A percentile compares a stretch with the other conserved stretches of the same genome.
phyloP scores from a whole-genome alignment of 2,329 filamentous ascomycete genomes.

The Cadophora malorum region DNA sequence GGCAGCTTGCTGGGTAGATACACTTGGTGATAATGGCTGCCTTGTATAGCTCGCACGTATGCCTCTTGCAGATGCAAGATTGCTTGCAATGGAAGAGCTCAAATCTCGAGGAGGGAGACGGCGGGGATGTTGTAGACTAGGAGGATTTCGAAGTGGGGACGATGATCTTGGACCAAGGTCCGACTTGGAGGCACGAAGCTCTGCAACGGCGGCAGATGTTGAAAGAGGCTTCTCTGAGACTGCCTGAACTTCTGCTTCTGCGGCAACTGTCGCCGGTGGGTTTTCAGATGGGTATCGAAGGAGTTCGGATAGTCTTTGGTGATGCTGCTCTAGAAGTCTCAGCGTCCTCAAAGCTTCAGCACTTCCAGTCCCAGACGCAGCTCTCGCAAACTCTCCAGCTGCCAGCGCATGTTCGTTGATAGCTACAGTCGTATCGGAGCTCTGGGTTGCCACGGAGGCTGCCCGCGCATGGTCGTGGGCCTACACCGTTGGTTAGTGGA shows the following conservation, averaged over 20 bases:
- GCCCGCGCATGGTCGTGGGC: slow-evolving; percentile 90
- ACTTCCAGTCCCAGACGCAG: slow-evolving; percentile 72
- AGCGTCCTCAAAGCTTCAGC: slow-evolving; percentile 82
- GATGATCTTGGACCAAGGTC: slow-evolving; percentile 41
- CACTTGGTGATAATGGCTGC: slow-evolving; percentile 72
- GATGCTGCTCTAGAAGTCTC: slow-evolving; percentile 84
- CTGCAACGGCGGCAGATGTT: slow-evolving; percentile 44
- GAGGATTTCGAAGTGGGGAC: slow-evolving; percentile 39
- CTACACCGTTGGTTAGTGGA: slow-evolving; percentile 50
- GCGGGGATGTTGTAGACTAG: slow-evolving; percentile 41
- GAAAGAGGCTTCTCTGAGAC: slow-evolving; percentile 41
- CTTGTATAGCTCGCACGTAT: slow-evolving; percentile 71
- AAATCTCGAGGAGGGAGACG: slow-evolving; percentile 67
- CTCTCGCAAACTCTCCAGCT: slow-evolving; percentile 85
- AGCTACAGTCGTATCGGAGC: slow-evolving; percentile 77
- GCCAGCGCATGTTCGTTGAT: slow-evolving; percentile 88
- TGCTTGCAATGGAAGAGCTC: slow-evolving; percentile 85
- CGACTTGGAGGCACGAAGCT: slow-evolving; percentile 43
- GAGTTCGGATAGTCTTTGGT: slow-evolving; percentile 81
- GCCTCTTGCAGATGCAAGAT: slow-evolving; percentile 83
- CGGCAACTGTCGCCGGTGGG: slow-evolving; percentile 34
- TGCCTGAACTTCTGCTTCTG: slow-evolving; percentile 41
- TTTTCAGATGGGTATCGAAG: slow-evolving; percentile 67
- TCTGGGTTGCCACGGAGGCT: slow-evolving; percentile 74
- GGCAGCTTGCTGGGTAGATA: slow-evolving; percentile 76